Conservation (phyloP, 495 filamentous ascomycete species). For the Paragyromitra xinjiangensis region DNA sequence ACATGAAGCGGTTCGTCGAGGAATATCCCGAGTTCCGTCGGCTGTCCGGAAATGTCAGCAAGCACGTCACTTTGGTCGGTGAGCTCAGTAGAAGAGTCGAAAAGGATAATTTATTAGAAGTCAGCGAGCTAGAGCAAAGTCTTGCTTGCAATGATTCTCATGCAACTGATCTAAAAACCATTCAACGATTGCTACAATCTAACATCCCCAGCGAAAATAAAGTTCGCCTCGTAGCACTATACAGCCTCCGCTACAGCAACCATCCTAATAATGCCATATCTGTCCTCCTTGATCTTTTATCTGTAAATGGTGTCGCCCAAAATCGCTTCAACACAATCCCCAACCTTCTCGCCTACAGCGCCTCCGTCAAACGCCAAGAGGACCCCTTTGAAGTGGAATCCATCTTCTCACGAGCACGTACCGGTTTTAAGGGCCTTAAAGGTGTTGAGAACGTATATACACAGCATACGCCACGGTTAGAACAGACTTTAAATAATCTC, state of each 20-base stretch:
- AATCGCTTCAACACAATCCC: constrained; percentile 64
- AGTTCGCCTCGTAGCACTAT: constrained; percentile 85
- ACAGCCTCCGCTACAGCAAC: constrained; percentile 89
- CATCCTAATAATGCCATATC: constrained; percentile 81
- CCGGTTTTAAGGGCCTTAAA: constrained; percentile 92
- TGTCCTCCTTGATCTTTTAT: constrained; percentile 83
- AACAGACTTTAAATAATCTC: constrained; percentile 85
- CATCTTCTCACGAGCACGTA: constrained; percentile 87
- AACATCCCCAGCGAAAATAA: constrained; percentile 80
- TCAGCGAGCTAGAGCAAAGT: constrained; percentile 96
- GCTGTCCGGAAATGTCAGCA: constrained; percentile 96
- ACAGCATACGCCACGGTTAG: constrained; percentile 89
- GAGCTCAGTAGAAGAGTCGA: constrained; percentile 89
- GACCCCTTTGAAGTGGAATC: constrained; percentile 92
- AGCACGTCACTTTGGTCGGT: constrained; percentile 94
- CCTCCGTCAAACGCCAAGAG: constrained; percentile 55
- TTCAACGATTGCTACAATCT: constrained; percentile 83
- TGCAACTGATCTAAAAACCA: constrained; percentile 79
- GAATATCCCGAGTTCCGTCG: constrained; percentile 98
- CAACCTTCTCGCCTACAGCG: constrained; percentile 46
- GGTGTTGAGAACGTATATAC: constrained; percentile 99
- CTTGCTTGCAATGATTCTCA: constrained; percentile 97
- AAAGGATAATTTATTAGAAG: constrained; percentile 84
- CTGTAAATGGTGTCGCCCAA: constrained; percentile 62
- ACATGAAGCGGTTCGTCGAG: constrained; percentile 99